Evolutionary conservation across 805 yeast species (phyloP), one percentile per base, ranked within the genome.

Genomic region (Candida ficus): DNA sequence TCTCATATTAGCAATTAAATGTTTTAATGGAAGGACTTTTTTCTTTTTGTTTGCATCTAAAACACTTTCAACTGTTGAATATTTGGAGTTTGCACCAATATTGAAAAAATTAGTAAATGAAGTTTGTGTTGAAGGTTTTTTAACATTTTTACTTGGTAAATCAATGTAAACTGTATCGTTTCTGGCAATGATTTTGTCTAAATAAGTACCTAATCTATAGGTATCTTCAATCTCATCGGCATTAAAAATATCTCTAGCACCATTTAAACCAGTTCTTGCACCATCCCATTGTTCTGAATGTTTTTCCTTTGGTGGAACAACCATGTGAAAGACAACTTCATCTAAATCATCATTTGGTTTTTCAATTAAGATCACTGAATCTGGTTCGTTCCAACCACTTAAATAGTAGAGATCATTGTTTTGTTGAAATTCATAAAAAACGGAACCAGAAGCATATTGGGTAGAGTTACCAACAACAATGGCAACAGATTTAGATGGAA

Each of bases 251-350:
- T 88, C 91, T 30, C 63, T 64, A 0, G 83, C 96, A 13, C 95
- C 96, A 35, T 80, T 76, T 4, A 80, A 71, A 1, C 99, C 99
- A 14, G 95, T 83, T 52, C 95, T 75, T 33, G 76, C 81, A 11
- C 99, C 99, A 52, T 91, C 97, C 99, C 99, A 93, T 47, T 83
- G 77, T 62, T 93, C 99, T 18, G 75, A 76, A 36, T 69, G 70
- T 6, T 78, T 73, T 56, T 90, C 84, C 57, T 83, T 83, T 13
- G 88, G 89, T 3, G 89, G 96, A 3, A 91, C 95, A 37, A 89
- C 65, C 82, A 93, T 74, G 51, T 86, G 91, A 48, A 85, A 75
- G 8, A 73, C 58, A 27, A 76, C 68, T 37, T 78, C 75, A 20
- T 72, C 75, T n/a, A 73, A 64, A 43, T 71, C 63, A 39, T 69